These are phyloP conservation scores for Microbotryum saponariae DNA, from an alignment of 1,284 basidiomycete genomes.

Conservation along the genomic window DNA sequence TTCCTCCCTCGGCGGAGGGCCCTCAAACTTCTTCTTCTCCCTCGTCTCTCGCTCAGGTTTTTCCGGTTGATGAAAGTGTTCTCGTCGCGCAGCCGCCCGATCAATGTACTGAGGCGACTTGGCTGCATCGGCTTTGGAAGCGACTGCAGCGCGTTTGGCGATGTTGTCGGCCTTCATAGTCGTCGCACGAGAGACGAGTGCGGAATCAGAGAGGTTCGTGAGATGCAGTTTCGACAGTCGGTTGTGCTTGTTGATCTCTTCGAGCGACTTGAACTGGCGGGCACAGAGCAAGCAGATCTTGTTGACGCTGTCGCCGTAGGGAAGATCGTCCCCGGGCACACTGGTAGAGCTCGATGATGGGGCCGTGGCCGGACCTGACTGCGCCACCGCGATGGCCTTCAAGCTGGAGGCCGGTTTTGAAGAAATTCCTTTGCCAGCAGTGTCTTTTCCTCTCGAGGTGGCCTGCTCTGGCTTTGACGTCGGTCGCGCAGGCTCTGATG, in stretches of 20 bases:
- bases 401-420: too few relatives aligned
- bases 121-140: conserved; percentile 24
- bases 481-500: too few relatives aligned
- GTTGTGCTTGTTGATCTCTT: conserved; percentile 76
- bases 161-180: conserved; percentile 21
- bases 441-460: too few relatives aligned
- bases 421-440: too few relatives aligned
- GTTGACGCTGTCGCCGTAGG: conserved; percentile 51
- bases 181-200: neutral
- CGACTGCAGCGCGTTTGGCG: conserved; percentile 20
- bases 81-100: conserved; percentile 76
- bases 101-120: conserved; percentile 73
- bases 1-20: conserved; percentile 49
- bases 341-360: conserved; percentile 40
- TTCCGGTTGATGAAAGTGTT: conserved; percentile 82
- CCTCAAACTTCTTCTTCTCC: conserved; percentile 50
- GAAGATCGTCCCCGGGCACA: conserved; percentile 54
- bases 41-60: conserved; percentile 46
- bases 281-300: conserved; percentile 80
- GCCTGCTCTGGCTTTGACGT: too few relatives aligned
- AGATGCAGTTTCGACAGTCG: conserved; percentile 87
- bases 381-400: too few relatives aligned
- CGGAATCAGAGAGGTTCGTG: conserved; percentile 47
- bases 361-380: neutral
- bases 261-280: conserved; percentile 77